These are phyloP conservation scores for Aspergillus sp. DNA, from an alignment of 2,329 filamentous ascomycete species.

Conservation along the genomic window DNA sequence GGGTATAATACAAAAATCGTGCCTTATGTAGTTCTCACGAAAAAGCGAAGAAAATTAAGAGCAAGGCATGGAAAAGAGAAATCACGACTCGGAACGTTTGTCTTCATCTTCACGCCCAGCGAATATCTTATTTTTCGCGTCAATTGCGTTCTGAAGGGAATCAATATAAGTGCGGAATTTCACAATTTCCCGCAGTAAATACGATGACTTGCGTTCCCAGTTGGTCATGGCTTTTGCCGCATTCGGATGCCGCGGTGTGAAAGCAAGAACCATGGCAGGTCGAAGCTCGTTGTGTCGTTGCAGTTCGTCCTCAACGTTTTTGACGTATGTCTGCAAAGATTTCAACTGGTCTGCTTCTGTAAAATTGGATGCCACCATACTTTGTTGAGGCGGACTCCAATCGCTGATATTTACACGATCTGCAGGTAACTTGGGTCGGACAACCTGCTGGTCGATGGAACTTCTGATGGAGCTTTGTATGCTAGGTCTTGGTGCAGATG, in stretches of 20 bases:
- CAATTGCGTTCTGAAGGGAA: conserved; percentile 69
- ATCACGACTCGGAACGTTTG: conserved; percentile 9
- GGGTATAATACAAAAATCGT: conserved; percentile 6
- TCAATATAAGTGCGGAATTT: conserved; percentile 97
- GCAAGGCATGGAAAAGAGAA: background rate
- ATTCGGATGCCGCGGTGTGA: conserved; percentile 80
- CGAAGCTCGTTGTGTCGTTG: conserved; percentile 85
- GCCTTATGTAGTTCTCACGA: background rate
- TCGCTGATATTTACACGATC: conserved; percentile 82
- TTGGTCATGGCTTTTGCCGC: conserved; percentile 84
- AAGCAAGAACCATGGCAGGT: conserved; percentile 83
- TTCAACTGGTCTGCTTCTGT: conserved; percentile 78
- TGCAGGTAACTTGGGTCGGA: conserved; percentile 71
- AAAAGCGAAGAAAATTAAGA: background rate
- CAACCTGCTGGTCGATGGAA: conserved; percentile 65
- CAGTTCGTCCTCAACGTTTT: conserved; percentile 81
- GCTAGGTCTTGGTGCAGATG: conserved; percentile 50
- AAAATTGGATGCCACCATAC: conserved; percentile 78
- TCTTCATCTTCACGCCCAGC: conserved; percentile 19
- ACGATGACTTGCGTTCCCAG: conserved; percentile 94
- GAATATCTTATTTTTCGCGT: conserved; percentile 70
- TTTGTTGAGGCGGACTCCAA: conserved; percentile 86
- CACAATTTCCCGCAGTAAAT: conserved; percentile 88
- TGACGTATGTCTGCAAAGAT: conserved; percentile 74
- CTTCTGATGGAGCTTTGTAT: conserved; percentile 63